Percentiles rank a stretch among this genome's conserved stretches.
Conservation (phyloP, 306 rosid genomes). For the Lablab purpureus region DNA sequence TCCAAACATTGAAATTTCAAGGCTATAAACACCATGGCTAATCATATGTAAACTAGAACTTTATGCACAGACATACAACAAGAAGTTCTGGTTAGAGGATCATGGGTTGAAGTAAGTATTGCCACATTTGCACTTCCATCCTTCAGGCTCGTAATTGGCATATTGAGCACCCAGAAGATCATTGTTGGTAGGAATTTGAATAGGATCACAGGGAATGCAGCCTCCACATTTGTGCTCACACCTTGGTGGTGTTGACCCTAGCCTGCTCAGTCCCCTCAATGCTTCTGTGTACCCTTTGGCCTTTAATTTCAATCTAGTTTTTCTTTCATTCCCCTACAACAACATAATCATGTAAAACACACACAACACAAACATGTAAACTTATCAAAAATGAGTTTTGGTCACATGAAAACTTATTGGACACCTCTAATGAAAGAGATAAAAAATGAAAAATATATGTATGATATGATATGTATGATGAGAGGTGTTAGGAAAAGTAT, state of each 20-base stretch:
- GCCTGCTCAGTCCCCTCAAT: constrained; percentile 40
- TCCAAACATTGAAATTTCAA: background rate
- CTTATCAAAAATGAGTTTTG: background rate
- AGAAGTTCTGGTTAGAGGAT: background rate
- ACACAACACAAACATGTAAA: background rate
- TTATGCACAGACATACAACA: background rate
- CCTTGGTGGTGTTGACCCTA: constrained; percentile 57
- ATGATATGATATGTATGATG: background rate
- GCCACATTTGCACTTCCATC: constrained; percentile 59
- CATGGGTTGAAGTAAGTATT: constrained; percentile 51
- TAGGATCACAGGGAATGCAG: constrained; percentile 48
- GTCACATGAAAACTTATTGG: background rate
- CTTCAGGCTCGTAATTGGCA: constrained; percentile 54
- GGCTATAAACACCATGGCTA: background rate
- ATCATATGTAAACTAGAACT: constrained; percentile 3
- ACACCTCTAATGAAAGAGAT: too few species aligned
- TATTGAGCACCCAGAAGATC: constrained; percentile 41
- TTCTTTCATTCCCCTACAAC: constrained; percentile 11
- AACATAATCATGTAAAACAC: background rate
- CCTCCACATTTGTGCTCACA: constrained; percentile 55
- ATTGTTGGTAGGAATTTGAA: constrained; percentile 49
- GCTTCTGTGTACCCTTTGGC: constrained; percentile 29
- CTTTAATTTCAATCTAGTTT: constrained; percentile 12
- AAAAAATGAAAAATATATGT: too few species aligned
- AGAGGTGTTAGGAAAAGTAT: background rate